Conservation (phyloP, 2,329 filamentous ascomycete genomes). For the Colletotrichum truncatum region DNA sequence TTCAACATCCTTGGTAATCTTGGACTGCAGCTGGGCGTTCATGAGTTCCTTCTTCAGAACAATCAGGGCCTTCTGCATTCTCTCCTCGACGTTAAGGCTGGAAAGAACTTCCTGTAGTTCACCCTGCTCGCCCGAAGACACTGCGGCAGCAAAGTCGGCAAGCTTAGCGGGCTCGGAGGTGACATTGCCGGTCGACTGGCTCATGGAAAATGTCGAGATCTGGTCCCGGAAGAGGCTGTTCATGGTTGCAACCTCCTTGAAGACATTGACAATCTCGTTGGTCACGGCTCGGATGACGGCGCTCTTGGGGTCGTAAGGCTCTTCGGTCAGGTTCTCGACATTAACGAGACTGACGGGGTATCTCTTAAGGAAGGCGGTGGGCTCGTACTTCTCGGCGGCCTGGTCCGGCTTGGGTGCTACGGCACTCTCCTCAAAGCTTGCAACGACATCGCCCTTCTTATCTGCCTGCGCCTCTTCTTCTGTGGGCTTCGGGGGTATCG, state of each 20-base stretch:
- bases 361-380: slow-evolving; percentile 89
- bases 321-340: slow-evolving; percentile 90
- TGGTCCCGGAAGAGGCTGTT: slow-evolving; percentile 97
- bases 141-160: slow-evolving; percentile 95
- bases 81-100: slow-evolving; percentile 89
- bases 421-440: slow-evolving; percentile 90
- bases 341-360: slow-evolving; percentile 95
- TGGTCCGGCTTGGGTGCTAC: slow-evolving; percentile 67
- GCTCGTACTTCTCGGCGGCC: slow-evolving; percentile 73
- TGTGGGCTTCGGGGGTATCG: slow-evolving; percentile 61
- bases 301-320: slow-evolving; percentile 90
- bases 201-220: slow-evolving; percentile 96
- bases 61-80: slow-evolving; percentile 89
- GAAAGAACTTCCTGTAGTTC: slow-evolving; percentile 93
- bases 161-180: slow-evolving; percentile 94
- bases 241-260: slow-evolving; percentile 94
- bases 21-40: slow-evolving; percentile 96
- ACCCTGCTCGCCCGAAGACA: slow-evolving; percentile 90
- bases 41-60: slow-evolving; percentile 98
- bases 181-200: slow-evolving; percentile 92
- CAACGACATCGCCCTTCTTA: slow-evolving; percentile 92
- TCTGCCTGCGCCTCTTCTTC: slow-evolving; percentile 66
- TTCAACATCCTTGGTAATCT: slow-evolving; percentile 98
- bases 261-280: slow-evolving; percentile 98
- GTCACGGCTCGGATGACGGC: slow-evolving; percentile 90